Evolutionary conservation across 2,329 filamentous ascomycete genomes (phyloP).

Genomic region (Penicillium sp.): DNA sequence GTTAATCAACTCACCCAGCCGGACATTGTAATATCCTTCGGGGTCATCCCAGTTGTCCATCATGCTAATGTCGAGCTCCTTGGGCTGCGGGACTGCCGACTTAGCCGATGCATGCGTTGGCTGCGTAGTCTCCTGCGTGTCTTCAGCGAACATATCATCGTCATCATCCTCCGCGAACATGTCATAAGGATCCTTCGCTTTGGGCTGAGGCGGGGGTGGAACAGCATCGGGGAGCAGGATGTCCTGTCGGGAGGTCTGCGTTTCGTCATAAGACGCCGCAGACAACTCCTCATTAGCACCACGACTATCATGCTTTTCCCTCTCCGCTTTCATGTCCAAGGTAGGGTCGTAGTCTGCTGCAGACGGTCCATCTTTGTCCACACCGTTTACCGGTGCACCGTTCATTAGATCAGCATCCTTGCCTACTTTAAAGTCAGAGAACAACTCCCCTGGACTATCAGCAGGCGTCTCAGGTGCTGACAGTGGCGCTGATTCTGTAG

Average conservation of each 20-base stretch:
- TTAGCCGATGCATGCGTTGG: slow-evolving; percentile 42
- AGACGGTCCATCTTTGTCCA: slow-evolving; percentile 66
- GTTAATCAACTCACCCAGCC: slow-evolving; percentile 81
- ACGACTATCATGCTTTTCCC: slow-evolving; percentile 60
- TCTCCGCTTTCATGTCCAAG: slow-evolving; percentile 77
- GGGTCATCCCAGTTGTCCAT: slow-evolving; percentile 89
- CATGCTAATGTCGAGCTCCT: slow-evolving; percentile 61
- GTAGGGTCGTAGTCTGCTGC: slow-evolving; percentile 88
- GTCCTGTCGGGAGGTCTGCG: slow-evolving; percentile 46
- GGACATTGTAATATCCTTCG: slow-evolving; percentile 93
- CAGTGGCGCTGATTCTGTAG: too few species aligned
- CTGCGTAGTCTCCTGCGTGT: slow-evolving; percentile 45
- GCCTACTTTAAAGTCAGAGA: slow-evolving; percentile 54
- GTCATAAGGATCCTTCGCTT: slow-evolving; percentile 52
- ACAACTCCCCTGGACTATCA: slow-evolving; percentile 50
- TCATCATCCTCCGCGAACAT: slow-evolving; percentile 57
- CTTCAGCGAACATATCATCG: slow-evolving; percentile 86
- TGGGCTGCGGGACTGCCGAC: slow-evolving; percentile 44
- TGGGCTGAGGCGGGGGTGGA: slow-evolving; percentile 35
- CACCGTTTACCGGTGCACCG: slow-evolving; percentile 31
- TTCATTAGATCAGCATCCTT: slow-evolving; percentile 62
- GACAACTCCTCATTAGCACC: too few species aligned
- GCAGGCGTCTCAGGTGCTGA: too few species aligned
- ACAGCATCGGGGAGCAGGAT: slow-evolving; percentile 39
- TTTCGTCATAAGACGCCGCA: slow-evolving; percentile 54